Evolutionary conservation across 2,329 filamentous ascomycete genomes (phyloP).

Genomic region (Aspergillus pseudoviridinutans): DNA sequence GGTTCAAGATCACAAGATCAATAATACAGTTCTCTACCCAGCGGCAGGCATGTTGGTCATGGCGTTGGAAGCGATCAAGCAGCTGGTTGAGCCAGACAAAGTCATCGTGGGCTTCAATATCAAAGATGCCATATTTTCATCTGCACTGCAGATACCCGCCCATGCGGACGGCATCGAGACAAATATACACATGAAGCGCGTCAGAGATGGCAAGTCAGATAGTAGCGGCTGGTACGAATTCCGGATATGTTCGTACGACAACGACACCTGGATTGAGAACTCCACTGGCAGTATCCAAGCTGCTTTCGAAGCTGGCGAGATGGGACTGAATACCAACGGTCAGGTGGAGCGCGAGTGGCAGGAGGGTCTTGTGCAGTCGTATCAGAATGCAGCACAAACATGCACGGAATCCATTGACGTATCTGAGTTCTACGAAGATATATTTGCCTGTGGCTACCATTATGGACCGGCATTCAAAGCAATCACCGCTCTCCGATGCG

Average conservation of each 20-base stretch:
- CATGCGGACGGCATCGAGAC: conserved; percentile 2
- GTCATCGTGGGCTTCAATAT: conserved; percentile 1
- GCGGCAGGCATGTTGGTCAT: background rate
- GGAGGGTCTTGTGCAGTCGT: background rate
- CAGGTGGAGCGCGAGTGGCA: conserved; percentile 3
- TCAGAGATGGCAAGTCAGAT: background rate
- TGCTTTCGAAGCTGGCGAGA: background rate
- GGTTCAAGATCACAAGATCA: conserved; percentile 42
- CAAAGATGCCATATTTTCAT: background rate
- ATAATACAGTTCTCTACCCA: background rate
- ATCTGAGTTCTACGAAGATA: background rate
- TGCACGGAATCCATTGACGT: background rate
- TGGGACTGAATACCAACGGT: background rate
- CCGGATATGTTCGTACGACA: conserved; percentile 4
- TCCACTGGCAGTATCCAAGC: background rate
- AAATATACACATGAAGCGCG: background rate
- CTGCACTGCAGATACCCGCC: background rate
- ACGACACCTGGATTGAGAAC: conserved; percentile 3
- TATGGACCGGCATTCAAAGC: conserved; percentile 3
- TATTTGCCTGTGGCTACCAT: background rate
- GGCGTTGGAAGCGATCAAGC: conserved; percentile 1
- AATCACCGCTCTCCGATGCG: background rate
- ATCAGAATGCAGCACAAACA: background rate
- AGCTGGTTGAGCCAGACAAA: conserved; percentile 5
- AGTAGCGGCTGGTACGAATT: conserved; percentile 2